Base-by-base conservation (phyloP, 345 rosid genomes). In the Jatropha curcas region DNA sequence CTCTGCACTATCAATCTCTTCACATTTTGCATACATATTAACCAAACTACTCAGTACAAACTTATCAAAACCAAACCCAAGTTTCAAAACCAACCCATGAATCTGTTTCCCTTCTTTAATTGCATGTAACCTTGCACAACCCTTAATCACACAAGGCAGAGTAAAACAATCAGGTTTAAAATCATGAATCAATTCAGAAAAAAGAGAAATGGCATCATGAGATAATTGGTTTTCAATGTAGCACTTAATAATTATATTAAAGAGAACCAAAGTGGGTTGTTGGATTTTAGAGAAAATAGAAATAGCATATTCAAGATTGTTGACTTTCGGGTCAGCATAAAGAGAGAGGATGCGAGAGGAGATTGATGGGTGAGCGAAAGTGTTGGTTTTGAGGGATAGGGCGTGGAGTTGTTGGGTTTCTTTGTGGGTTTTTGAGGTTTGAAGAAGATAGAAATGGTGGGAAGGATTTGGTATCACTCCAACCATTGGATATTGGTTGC, bases 21-120 rank as follows among this genome's bases (percentile, higher is more conserved):
- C 79, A 31, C 85, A 83, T 80, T 83, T 82, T 0, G 87, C 79
- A 63, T 86, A 83, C 77, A 84, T 71, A 37, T 81, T 85, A n/a
- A 86, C 86, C 64, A 88, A 80, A 78, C 89, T 84, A 57, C 86
- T 82, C 82, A 78, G 83, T 45, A 88, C 86, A 75, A 84, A 41
- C 45, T 41, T 41, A 41, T 41, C 45, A 10, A 41, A 41, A 41
- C 45, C 45, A 30, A 82, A 81, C 57, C 88, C 90, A 13, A 83
- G 72, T 73, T 89, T 87, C 67, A 83, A 2, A 27, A 73, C 81
- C 78, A 87, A 71, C 31, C 87, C 92, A 79, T 88, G 92, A 52
- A 87, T 41, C 13, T 41, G 45, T 41, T 41, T 8, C 45, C 45
- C 45, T 41, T 41, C 45, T 41, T 41, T 41, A 41, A 41, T 41